These are phyloP conservation scores for Metarhizium robertsii DNA, from an alignment of 2,329 filamentous ascomycete genomes.

Conservation along the genomic window DNA sequence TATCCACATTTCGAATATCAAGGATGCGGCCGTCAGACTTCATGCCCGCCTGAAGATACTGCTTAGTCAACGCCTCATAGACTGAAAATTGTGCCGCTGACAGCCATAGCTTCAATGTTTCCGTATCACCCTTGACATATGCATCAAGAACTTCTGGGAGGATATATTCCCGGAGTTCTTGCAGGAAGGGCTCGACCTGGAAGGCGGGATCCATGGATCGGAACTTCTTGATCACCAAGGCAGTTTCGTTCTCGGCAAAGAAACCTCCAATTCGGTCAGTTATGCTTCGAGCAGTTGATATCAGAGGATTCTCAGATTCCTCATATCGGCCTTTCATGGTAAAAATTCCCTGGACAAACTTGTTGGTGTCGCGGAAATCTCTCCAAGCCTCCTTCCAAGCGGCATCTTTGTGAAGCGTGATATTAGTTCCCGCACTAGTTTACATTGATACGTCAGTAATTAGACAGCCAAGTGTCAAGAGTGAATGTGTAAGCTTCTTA, in stretches of 20 bases:
- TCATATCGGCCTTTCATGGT: conserved; percentile 80
- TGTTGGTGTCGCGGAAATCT: conserved; percentile 85
- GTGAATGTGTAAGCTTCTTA: conserved; percentile 33
- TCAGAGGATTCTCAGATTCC: conserved; percentile 93
- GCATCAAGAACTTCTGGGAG: conserved; percentile 94
- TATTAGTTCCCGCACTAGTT: conserved; percentile 78
- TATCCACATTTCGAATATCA: conserved; percentile 91
- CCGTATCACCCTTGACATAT: conserved; percentile 91
- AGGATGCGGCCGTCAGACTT: conserved; percentile 92
- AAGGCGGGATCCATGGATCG: conserved; percentile 91
- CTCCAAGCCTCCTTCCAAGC: conserved; percentile 98
- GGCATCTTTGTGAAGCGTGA: conserved; percentile 93
- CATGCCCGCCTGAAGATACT: conserved; percentile 87
- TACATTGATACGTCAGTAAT: not conserved
- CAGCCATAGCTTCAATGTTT: conserved; percentile 88
- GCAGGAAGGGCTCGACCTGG: conserved; percentile 88
- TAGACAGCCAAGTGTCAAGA: not conserved
- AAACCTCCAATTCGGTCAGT: conserved; percentile 89
- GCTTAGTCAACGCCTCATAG: conserved; percentile 92
- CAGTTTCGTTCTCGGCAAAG: conserved; percentile 97
- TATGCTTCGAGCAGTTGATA: conserved; percentile 87
- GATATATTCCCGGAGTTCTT: conserved; percentile 95
- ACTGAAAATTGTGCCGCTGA: conserved; percentile 94
- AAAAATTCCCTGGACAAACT: conserved; percentile 81
- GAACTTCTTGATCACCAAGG: conserved; percentile 96